Conservation (phyloP, 495 filamentous ascomycete species). For the Aspergillus leporis region DNA sequence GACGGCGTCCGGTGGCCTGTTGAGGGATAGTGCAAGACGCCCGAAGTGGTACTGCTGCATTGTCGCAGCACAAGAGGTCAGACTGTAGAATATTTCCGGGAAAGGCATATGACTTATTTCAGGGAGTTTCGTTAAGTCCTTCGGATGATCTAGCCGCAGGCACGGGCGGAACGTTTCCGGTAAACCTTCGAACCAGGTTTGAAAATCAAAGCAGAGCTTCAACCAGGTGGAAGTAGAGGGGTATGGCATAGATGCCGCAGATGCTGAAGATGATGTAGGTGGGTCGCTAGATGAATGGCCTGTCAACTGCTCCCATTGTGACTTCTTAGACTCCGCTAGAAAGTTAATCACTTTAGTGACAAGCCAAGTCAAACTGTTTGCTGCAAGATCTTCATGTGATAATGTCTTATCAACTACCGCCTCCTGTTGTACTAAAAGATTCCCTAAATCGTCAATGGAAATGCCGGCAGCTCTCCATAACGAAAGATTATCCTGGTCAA, state of each 20-base stretch:
- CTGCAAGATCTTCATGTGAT: constrained; percentile 35
- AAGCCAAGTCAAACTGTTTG: constrained; percentile 40
- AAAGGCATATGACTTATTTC: constrained; percentile 33
- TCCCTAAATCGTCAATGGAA: constrained; percentile 30
- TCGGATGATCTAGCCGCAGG: constrained; percentile 38
- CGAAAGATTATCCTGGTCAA: constrained; percentile 30
- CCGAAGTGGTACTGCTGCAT: constrained; percentile 49
- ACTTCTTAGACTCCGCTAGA: constrained; percentile 35
- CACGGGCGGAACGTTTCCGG: constrained; percentile 45
- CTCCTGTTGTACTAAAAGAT: constrained; percentile 14
- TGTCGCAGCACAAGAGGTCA: constrained; percentile 35
- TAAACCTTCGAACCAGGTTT: constrained; percentile 43
- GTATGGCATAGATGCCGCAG: constrained; percentile 10
- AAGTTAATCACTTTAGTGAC: constrained; percentile 42
- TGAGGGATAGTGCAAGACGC: constrained; percentile 38
- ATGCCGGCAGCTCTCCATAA: constrained; percentile 43
- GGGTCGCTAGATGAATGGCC: constrained; percentile 21
- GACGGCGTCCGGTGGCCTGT: constrained; percentile 37
- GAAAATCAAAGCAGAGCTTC: constrained; percentile 39
- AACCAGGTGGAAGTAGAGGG: constrained; percentile 38
- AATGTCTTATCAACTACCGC: neutral
- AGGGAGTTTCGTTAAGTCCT: constrained; percentile 26
- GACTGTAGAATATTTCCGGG: constrained; percentile 39
- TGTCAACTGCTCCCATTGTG: constrained; percentile 39
- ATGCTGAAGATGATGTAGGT: constrained; percentile 9